These are phyloP conservation scores for Trichoderma reesei DNA, from an alignment of 495 filamentous ascomycete species.

Conservation along the genomic window DNA sequence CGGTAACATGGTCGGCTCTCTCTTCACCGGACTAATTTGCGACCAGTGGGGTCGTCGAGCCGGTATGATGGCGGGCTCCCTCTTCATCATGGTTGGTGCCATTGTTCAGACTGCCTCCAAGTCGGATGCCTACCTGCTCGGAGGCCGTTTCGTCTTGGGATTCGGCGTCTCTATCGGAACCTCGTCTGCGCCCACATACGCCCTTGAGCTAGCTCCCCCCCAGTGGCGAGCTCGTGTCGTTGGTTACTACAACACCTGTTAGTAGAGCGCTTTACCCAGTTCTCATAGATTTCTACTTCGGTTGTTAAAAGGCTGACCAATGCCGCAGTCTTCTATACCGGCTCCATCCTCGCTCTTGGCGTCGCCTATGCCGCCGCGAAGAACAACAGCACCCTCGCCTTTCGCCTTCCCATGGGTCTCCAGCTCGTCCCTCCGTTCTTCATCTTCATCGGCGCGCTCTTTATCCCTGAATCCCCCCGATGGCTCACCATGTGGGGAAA, in stretches of 20 bases:
- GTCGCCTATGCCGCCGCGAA: conserved; percentile 41
- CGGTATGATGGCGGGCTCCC: conserved; percentile 51
- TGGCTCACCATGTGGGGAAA: conserved; percentile 36
- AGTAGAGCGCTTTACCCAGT: conserved; percentile 48
- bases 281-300: conserved; percentile 17
- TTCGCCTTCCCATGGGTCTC: conserved; percentile 44
- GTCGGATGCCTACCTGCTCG: conserved; percentile 41
- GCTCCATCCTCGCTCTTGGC: conserved; percentile 40
- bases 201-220: conserved; percentile 40
- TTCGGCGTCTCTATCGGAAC: conserved; percentile 36
- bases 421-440: conserved; percentile 44
- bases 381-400: conserved; percentile 40
- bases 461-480: conserved; percentile 46
- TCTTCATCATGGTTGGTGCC: conserved; percentile 54
- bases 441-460: conserved; percentile 42
- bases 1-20: conserved; percentile 38
- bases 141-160: conserved; percentile 47
- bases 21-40: conserved; percentile 28
- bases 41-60: conserved; percentile 45
- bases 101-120: conserved; percentile 45
- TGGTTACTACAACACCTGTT: conserved; percentile 43
- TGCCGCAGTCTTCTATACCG: conserved; percentile 33
- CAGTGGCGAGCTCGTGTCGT: conserved; percentile 49
- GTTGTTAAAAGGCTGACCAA: too few relatives aligned
- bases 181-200: conserved; percentile 18